Conservation (phyloP, 257 asterid species). For the Penstemon barbatus region DNA sequence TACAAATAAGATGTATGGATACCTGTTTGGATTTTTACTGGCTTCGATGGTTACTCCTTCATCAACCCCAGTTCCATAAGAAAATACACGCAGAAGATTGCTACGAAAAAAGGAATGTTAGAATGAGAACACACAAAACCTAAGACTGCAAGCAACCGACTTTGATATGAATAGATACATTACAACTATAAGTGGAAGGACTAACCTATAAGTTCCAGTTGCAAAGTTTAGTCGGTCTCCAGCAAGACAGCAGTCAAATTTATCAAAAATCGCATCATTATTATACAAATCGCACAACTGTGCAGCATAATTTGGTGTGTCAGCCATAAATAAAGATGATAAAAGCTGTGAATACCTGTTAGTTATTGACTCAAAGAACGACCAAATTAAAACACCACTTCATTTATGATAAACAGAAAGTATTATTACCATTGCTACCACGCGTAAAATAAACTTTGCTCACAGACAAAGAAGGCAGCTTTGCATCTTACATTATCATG, state of each 20-base stretch:
- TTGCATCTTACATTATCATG: background rate
- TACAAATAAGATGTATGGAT: background rate
- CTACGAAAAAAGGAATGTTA: conserved; percentile 30
- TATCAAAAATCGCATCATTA: conserved; percentile 74
- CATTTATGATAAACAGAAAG: background rate
- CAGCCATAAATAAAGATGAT: conserved; percentile 25
- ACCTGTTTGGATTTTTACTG: conserved; percentile 52
- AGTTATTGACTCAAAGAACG: background rate
- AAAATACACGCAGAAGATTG: conserved; percentile 53
- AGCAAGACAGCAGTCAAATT: conserved; percentile 71
- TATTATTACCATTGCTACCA: background rate
- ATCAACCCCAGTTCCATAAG: conserved; percentile 50
- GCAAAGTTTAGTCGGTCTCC: conserved; percentile 67
- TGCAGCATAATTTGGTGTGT: conserved; percentile 25
- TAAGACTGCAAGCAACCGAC: background rate
- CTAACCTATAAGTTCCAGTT: conserved; percentile 77
- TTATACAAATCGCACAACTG: conserved; percentile 74
- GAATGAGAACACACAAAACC: background rate
- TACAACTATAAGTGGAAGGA: conserved; percentile 15
- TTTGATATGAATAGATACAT: background rate
- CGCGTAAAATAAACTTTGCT: background rate
- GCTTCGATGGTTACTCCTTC: conserved; percentile 60
- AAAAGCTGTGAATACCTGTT: conserved; percentile 10
- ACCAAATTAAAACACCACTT: background rate
- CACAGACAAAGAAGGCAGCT: background rate